These are phyloP conservation scores for Vinca minor DNA, from an alignment of 257 asterid genomes.

Conservation along the genomic window DNA sequence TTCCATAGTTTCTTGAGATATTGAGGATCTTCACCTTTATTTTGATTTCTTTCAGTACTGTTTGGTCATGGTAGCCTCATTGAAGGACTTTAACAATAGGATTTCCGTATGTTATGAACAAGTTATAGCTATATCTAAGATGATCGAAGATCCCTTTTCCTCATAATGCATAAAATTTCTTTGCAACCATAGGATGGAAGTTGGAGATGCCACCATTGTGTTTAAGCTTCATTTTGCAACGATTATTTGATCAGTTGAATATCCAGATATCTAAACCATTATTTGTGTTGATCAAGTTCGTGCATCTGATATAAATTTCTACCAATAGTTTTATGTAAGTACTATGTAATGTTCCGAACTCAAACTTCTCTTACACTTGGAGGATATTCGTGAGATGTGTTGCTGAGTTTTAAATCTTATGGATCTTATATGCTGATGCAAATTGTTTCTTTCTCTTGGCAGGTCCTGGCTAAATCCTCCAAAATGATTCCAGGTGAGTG, in stretches of 20 bases:
- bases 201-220: background rate
- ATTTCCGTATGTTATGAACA: background rate
- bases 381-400: background rate
- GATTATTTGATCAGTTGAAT: no score
- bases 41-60: background rate
- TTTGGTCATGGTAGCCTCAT: background rate
- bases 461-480: slow-evolving; percentile 90
- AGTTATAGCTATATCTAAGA: background rate
- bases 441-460: slow-evolving; percentile 21
- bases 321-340: background rate
- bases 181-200: background rate
- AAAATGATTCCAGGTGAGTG: slow-evolving; percentile 88
- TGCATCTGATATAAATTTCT: background rate
- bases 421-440: slow-evolving; percentile 20
- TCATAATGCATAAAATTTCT: background rate
- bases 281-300: background rate
- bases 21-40: background rate
- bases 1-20: no score
- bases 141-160: background rate
- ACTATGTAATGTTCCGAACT: background rate
- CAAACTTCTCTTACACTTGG: background rate
- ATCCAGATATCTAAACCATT: no score
- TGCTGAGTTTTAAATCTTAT: slow-evolving; percentile 1
- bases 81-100: background rate
- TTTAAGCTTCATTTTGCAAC: background rate